These are phyloP conservation scores for Xylaria sp. DNA, from an alignment of 2,329 filamentous ascomycete genomes.

Conservation along the genomic window DNA sequence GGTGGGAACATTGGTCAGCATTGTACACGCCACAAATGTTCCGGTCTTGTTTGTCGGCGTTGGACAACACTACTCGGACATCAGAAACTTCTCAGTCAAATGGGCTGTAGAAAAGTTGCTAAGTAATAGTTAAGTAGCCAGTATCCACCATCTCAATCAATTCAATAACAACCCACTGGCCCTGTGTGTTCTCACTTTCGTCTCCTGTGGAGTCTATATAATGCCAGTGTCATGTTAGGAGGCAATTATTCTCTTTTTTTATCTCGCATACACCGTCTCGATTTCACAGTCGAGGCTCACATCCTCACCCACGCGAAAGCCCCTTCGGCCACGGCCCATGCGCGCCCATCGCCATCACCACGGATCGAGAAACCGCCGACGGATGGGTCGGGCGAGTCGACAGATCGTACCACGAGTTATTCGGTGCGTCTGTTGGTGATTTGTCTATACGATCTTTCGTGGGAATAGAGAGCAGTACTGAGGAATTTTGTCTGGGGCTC, in stretches of 20 bases:
- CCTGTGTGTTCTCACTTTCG: not conserved
- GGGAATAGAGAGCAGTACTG: not conserved
- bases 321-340: slow-evolving; percentile 20
- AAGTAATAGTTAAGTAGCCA: slow-evolving; percentile 56
- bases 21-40: slow-evolving; percentile 96
- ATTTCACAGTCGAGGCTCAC: not conserved
- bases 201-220: not conserved
- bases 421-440: slow-evolving; percentile 4
- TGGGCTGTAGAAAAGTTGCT: slow-evolving; percentile 76
- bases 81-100: slow-evolving; percentile 75
- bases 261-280: not conserved
- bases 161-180: slow-evolving; percentile 2
- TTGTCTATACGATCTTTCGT: not conserved
- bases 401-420: not conserved
- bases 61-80: slow-evolving; percentile 75
- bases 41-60: slow-evolving; percentile 92
- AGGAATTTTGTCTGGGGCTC: not conserved
- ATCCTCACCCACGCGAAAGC: slow-evolving; percentile 6
- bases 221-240: not conserved
- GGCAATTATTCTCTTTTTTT: not conserved
- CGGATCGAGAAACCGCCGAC: slow-evolving; percentile 15
- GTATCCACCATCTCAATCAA: slow-evolving; percentile 3
- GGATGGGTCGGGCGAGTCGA: slow-evolving; percentile 6
- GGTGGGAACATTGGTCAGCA: slow-evolving; percentile 93
- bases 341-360: slow-evolving; percentile 2